Percentiles rank a stretch among this genome's conserved stretches.
Evolutionary conservation across 2,329 filamentous ascomycete species (phyloP).

Genomic region (Aspergillus jensenii): DNA sequence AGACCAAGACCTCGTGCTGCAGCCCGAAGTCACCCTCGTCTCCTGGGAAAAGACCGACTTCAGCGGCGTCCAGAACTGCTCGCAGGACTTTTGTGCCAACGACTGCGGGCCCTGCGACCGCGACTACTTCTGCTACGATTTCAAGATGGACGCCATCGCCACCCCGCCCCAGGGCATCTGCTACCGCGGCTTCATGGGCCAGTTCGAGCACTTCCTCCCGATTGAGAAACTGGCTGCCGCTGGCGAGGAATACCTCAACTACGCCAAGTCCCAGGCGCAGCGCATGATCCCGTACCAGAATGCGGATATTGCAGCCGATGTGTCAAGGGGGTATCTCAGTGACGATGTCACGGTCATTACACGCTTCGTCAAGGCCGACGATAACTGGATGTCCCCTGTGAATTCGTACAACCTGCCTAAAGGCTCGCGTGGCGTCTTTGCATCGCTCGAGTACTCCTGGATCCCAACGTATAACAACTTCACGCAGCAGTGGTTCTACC

Average conservation of each 20-base stretch:
- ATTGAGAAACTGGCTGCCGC: constrained; percentile 17
- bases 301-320: not conserved
- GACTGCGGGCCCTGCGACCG: constrained; percentile 21
- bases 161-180: constrained; percentile 18
- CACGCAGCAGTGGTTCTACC: constrained; percentile 12
- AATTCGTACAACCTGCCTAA: constrained; percentile 20
- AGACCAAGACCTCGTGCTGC: constrained; percentile 9
- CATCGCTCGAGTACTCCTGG: constrained; percentile 18
- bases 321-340: not conserved
- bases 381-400: constrained; percentile 20
- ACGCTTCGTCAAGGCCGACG: constrained; percentile 19
- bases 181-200: constrained; percentile 17
- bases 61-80: constrained; percentile 19
- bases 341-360: constrained; percentile 19
- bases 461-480: constrained; percentile 19
- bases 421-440: constrained; percentile 18
- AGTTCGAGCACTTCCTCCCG: constrained; percentile 24
- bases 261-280: constrained; percentile 7
- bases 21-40: constrained; percentile 12
- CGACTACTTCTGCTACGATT: constrained; percentile 23
- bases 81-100: constrained; percentile 22
- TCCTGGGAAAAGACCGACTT: constrained; percentile 20
- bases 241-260: constrained; percentile 16
- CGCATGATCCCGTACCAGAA: not conserved
- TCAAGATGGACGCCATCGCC: constrained; percentile 17